Conservation (phyloP, 257 asterid species). For the Salvia hispanica region DNA sequence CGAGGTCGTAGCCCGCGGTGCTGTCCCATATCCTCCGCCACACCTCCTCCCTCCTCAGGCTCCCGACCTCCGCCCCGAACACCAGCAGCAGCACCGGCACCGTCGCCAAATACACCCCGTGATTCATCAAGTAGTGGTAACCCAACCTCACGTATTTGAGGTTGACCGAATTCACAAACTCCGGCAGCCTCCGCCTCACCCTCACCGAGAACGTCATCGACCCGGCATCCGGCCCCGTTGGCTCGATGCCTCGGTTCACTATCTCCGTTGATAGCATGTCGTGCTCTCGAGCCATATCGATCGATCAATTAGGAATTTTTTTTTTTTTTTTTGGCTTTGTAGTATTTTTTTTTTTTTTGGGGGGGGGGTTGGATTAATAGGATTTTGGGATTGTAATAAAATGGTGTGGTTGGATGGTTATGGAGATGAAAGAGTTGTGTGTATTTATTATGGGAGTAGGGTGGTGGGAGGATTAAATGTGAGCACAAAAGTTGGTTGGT, state of each 20-base stretch:
- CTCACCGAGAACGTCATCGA: constrained; percentile 77
- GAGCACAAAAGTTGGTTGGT: constrained; percentile 52
- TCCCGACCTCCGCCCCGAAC: constrained; percentile 81
- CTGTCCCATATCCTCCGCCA: constrained; percentile 79
- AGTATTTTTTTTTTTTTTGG: neutral
- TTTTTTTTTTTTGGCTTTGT: neutral
- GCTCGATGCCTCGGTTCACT: constrained; percentile 75
- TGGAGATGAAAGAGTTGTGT: constrained; percentile 26
- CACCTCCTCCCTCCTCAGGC: constrained; percentile 71
- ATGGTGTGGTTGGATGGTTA: neutral
- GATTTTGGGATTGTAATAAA: neutral
- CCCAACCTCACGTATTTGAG: constrained; percentile 85
- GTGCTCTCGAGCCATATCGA: constrained; percentile 62
- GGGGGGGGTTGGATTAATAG: too few species aligned
- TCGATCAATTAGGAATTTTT: neutral
- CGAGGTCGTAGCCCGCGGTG: constrained; percentile 65
- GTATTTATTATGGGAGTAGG: constrained; percentile 39
- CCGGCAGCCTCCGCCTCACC: constrained; percentile 77
- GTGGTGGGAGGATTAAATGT: constrained; percentile 44
- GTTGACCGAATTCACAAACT: constrained; percentile 87
- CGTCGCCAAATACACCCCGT: constrained; percentile 70
- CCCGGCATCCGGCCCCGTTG: constrained; percentile 78
- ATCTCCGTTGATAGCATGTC: constrained; percentile 79
- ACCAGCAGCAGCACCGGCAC: constrained; percentile 67
- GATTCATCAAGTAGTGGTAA: constrained; percentile 77